Evolutionary conservation across 2,329 filamentous ascomycete species (phyloP).

Genomic region (Coleophoma crateriformis): DNA sequence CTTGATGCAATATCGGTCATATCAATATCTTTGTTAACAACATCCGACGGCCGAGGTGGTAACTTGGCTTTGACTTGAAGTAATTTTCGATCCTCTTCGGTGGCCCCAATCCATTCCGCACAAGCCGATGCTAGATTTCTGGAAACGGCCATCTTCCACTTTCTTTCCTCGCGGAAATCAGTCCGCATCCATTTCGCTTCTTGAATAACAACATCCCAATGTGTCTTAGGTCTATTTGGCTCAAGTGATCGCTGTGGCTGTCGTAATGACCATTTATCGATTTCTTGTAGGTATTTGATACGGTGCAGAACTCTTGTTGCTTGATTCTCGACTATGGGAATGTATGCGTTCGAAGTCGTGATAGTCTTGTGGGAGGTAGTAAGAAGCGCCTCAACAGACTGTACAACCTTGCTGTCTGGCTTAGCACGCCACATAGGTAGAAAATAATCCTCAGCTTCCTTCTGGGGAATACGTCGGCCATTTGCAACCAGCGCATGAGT

Average conservation of each 20-base stretch:
- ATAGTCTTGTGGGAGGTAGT: conserved; percentile 84
- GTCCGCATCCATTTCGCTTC: conserved; percentile 99
- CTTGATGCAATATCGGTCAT: conserved; percentile 20
- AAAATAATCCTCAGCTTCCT: conserved; percentile 52
- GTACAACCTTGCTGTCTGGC: conserved; percentile 57
- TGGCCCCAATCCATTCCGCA: conserved; percentile 70
- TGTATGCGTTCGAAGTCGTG: conserved; percentile 76
- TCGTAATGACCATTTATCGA: conserved; percentile 86
- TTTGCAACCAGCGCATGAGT: conserved; percentile 9
- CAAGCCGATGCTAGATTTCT: conserved; percentile 78
- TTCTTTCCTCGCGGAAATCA: conserved; percentile 88
- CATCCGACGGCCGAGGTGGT: conserved; percentile 20
- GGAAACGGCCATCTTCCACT: conserved; percentile 84
- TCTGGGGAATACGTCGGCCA: conserved; percentile 5
- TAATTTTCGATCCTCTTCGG: conserved; percentile 53
- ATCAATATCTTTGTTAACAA: conserved; percentile 21
- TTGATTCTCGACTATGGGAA: conserved; percentile 80
- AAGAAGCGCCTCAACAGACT: conserved; percentile 65
- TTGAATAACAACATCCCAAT: conserved; percentile 80
- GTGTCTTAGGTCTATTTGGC: conserved; percentile 68
- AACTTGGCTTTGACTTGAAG: conserved; percentile 64
- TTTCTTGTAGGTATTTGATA: conserved; percentile 86
- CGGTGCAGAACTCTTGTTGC: conserved; percentile 80
- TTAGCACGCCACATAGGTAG: conserved; percentile 54
- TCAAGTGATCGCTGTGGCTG: conserved; percentile 83